These are phyloP conservation scores for Wickerhamomyces subpelliculosus DNA, from an alignment of 805 yeast species.

Conservation along the genomic window DNA sequence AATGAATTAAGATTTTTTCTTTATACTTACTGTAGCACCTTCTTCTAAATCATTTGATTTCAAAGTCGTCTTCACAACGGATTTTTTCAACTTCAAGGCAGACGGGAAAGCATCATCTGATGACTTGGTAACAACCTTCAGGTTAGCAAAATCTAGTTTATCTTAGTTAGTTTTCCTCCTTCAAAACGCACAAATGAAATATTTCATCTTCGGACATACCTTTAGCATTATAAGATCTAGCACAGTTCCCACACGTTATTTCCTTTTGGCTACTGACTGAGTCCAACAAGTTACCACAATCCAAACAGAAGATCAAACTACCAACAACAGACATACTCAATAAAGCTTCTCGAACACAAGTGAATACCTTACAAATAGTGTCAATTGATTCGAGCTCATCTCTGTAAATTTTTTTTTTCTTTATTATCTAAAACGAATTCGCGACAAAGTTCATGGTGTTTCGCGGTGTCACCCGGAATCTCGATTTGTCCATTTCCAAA, in stretches of 20 bases:
- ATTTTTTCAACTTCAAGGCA: conserved; percentile 65
- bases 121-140: conserved; percentile 82
- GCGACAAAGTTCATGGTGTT: neutral
- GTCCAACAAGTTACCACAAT: conserved; percentile 87
- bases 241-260: conserved; percentile 53
- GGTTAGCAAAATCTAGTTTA: conserved; percentile 56
- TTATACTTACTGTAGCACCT: conserved; percentile 95
- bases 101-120: conserved; percentile 95
- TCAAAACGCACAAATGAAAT: no score
- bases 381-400: neutral
- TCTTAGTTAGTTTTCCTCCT: conserved; percentile 2
- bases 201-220: conserved; percentile 18
- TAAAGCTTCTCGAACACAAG: neutral
- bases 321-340: conserved; percentile 85
- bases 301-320: conserved; percentile 85
- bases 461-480: neutral
- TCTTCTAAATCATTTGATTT: conserved; percentile 76
- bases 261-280: conserved; percentile 43
- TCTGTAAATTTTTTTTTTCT: neutral
- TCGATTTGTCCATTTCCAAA: neutral
- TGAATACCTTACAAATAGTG: no score
- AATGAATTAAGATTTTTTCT: no score
- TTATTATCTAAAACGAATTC: neutral
- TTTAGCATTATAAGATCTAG: conserved; percentile 32
- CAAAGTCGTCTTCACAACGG: conserved; percentile 84